These are phyloP conservation scores for Aureobasidium subglaciale DNA, from an alignment of 2,329 filamentous ascomycete genomes.

Conservation along the genomic window DNA sequence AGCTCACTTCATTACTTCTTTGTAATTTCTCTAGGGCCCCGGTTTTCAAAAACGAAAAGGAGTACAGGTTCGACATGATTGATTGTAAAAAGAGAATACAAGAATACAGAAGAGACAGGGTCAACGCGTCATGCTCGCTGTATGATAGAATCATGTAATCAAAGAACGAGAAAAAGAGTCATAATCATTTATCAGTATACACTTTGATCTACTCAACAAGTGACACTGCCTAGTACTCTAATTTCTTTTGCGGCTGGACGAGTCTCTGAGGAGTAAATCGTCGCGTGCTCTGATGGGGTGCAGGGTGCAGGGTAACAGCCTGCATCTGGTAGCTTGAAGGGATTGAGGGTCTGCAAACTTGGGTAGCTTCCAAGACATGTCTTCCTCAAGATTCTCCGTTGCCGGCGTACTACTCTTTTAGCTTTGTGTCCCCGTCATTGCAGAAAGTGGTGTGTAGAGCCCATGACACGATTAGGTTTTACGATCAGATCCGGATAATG, in stretches of 20 bases:
- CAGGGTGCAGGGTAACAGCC: not conserved
- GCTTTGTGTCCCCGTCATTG: too few relatives aligned
- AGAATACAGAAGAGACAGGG: constrained; percentile 3
- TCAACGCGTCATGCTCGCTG: constrained; percentile 14
- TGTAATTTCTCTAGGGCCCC: constrained; percentile 11
- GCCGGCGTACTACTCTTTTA: not conserved
- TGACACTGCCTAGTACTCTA: not conserved
- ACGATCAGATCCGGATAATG: not conserved
- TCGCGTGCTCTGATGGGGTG: not conserved
- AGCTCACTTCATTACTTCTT: constrained; percentile 11
- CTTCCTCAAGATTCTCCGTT: not conserved
- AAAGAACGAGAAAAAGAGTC: constrained; percentile 13
- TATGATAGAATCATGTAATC: constrained; percentile 15
- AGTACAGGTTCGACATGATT: constrained; percentile 11
- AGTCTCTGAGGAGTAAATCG: not conserved
- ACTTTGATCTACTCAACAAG: too few relatives aligned
- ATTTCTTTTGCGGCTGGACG: not conserved
- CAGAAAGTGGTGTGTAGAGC: not conserved
- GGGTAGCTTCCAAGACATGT: not conserved
- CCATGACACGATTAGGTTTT: constrained; percentile 3
- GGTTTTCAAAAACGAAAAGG: constrained; percentile 6
- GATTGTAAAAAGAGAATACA: constrained; percentile 11
- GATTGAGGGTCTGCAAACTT: not conserved
- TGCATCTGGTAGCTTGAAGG: not conserved
- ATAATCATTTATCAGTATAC: not conserved